These are phyloP conservation scores for Pseudopyricularia cyperi DNA, from an alignment of 2,329 filamentous ascomycete species.

Conservation along the genomic window DNA sequence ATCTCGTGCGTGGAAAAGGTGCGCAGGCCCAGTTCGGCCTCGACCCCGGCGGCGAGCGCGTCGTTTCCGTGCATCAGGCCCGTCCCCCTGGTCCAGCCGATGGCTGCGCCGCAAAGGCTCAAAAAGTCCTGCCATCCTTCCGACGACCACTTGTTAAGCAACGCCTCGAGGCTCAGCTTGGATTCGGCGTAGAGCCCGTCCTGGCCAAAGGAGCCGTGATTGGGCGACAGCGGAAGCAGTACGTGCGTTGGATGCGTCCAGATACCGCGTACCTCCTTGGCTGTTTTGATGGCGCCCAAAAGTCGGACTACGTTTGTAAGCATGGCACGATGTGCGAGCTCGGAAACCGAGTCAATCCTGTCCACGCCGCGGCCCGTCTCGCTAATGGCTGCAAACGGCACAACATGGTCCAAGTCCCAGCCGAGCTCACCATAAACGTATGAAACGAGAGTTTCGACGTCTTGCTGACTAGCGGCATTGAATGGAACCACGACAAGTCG, in stretches of 20 bases:
- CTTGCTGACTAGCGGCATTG: neutral
- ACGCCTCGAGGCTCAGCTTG: constrained; percentile 89
- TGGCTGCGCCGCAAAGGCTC: constrained; percentile 94
- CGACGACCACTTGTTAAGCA: constrained; percentile 97
- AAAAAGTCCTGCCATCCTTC: constrained; percentile 97
- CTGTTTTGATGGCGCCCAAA: neutral
- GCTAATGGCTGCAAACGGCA: neutral
- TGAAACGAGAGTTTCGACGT: neutral
- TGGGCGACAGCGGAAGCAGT: constrained; percentile 22
- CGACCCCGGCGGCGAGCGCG: constrained; percentile 21
- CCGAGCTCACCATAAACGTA: neutral
- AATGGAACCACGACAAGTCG: neutral
- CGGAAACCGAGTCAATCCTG: neutral
- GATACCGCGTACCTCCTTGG: neutral
- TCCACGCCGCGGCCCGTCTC: neutral
- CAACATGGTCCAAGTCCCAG: neutral
- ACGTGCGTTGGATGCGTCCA: constrained; percentile 13
- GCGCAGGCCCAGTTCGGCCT: constrained; percentile 17
- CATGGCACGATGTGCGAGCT: constrained; percentile 2
- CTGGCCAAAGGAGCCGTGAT: constrained; percentile 21
- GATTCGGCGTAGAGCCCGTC: constrained; percentile 60
- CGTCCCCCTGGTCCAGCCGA: constrained; percentile 97
- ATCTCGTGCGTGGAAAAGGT: constrained; percentile 27
- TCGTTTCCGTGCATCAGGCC: constrained; percentile 49
- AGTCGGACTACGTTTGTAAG: neutral